These are phyloP conservation scores for Malania oleifera DNA, from an alignment of 164 flowering plant species.

Conservation along the genomic window DNA sequence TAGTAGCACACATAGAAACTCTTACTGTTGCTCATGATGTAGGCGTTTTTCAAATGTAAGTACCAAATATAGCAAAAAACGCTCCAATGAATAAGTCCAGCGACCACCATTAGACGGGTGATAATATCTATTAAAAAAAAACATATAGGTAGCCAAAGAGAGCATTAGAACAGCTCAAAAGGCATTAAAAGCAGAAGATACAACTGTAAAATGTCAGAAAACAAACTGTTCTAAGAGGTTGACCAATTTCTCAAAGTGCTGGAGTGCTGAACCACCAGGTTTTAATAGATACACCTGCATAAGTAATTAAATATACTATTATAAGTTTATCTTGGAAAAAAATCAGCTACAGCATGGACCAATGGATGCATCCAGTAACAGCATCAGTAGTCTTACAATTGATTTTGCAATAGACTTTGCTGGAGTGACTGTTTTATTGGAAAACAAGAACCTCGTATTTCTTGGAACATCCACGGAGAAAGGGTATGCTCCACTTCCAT, in stretches of 20 bases:
- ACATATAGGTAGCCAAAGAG: background rate
- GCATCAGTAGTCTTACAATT: conserved; percentile 51
- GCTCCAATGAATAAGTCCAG: conserved; percentile 91
- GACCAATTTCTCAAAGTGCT: conserved; percentile 83
- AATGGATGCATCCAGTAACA: background rate
- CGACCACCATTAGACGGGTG: conserved; percentile 99
- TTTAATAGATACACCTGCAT: conserved; percentile 82
- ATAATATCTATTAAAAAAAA: conserved; percentile 60
- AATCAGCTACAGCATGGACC: conserved; percentile 3
- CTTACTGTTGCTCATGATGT: conserved; percentile 78
- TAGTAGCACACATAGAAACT: conserved; percentile 8
- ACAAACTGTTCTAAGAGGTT: conserved; percentile 95
- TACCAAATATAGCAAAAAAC: conserved; percentile 77
- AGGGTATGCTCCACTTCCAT: conserved; percentile 81
- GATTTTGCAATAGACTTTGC: conserved; percentile 87
- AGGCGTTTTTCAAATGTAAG: conserved; percentile 73
- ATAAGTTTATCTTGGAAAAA: background rate
- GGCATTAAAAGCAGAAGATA: conserved; percentile 11
- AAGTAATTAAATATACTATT: conserved; percentile 1
- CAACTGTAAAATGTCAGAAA: conserved; percentile 24
- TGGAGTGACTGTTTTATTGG: conserved; percentile 64
- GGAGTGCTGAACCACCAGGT: conserved; percentile 73
- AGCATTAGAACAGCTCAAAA: conserved; percentile 4
- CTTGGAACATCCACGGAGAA: conserved; percentile 87
- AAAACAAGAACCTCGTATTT: conserved; percentile 90